Percentiles rank a stretch among this genome's conserved stretches.
Evolutionary conservation across 2,329 filamentous ascomycete genomes (phyloP).

Genomic region (Microcera coccophila): DNA sequence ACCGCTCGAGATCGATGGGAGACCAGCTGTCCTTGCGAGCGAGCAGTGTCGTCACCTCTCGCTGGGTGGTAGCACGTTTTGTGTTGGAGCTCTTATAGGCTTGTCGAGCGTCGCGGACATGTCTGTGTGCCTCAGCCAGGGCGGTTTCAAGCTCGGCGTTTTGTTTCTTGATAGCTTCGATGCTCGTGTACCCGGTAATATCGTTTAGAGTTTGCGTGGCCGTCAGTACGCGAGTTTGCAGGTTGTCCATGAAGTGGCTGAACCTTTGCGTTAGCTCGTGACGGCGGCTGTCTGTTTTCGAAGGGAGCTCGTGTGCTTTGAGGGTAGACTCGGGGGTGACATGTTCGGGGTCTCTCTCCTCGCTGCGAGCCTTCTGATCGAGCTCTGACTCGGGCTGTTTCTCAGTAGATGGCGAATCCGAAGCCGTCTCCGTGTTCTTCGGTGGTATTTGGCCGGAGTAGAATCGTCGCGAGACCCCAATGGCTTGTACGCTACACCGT

Average conservation of each 20-base stretch:
- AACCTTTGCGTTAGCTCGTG: conserved; percentile 33
- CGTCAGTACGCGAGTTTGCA: conserved; percentile 79
- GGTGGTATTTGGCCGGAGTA: conserved; percentile 28
- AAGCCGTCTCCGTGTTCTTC: conserved; percentile 10
- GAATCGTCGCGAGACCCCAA: conserved; percentile 20
- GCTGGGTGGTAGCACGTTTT: conserved; percentile 81
- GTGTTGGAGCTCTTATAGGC: conserved; percentile 80
- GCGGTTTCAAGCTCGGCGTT: conserved; percentile 65
- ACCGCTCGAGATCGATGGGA: conserved; percentile 82
- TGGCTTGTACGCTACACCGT: conserved; percentile 19
- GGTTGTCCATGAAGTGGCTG: conserved; percentile 71
- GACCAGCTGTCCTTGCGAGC: conserved; percentile 94
- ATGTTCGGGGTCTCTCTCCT: conserved; percentile 1
- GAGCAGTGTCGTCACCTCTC: conserved; percentile 89
- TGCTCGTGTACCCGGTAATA: conserved; percentile 88
- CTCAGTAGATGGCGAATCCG: conserved; percentile 10
- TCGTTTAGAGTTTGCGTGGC: conserved; percentile 89
- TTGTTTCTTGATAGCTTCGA: conserved; percentile 76
- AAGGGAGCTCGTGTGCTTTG: conserved; percentile 28
- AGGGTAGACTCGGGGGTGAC: conserved; percentile 5
- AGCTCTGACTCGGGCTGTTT: conserved; percentile 12
- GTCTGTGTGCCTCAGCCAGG: conserved; percentile 56
- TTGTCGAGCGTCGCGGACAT: conserved; percentile 67
- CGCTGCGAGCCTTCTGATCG: conserved; percentile 13
- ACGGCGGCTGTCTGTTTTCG: conserved; percentile 32